Conservation (phyloP, 78 protist species). For the Dictyostelium citrinum region DNA sequence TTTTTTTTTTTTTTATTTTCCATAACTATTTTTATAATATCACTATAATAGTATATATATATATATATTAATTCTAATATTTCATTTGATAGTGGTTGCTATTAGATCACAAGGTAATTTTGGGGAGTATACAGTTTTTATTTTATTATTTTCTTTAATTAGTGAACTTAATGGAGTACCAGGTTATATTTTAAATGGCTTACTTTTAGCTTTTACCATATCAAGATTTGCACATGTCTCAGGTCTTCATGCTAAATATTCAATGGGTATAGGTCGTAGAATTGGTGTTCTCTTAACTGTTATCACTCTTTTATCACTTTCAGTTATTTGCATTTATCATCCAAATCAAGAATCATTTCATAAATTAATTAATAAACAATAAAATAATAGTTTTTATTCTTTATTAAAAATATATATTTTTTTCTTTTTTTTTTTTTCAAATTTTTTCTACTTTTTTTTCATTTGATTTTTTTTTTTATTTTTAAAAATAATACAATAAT, state of each 20-base stretch:
- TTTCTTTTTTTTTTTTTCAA: too few relatives aligned
- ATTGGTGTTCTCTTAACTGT: constrained; percentile 11
- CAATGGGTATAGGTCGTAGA: background rate
- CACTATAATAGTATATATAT: too few relatives aligned
- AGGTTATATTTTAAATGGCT: background rate
- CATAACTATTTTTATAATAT: too few relatives aligned
- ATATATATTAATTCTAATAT: too few relatives aligned
- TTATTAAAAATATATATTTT: too few relatives aligned
- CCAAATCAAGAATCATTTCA: background rate
- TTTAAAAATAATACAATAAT: too few relatives aligned
- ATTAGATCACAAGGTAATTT: constrained; percentile 49
- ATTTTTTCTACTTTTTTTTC: too few relatives aligned
- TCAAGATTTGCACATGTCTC: background rate
- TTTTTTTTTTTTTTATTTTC: too few relatives aligned
- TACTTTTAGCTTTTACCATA: background rate
- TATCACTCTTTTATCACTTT: background rate
- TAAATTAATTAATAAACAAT: background rate
- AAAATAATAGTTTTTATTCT: background rate
- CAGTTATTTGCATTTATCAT: background rate
- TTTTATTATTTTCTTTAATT: background rate
- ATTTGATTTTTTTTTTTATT: too few relatives aligned
- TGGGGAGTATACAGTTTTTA: constrained; percentile 3
- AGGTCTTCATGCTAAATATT: background rate
- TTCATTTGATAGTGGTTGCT: background rate
- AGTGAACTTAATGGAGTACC: constrained; percentile 41